These are phyloP conservation scores for Lepiota subincarnata DNA, from an alignment of 768 basidiomycete species.

Conservation along the genomic window DNA sequence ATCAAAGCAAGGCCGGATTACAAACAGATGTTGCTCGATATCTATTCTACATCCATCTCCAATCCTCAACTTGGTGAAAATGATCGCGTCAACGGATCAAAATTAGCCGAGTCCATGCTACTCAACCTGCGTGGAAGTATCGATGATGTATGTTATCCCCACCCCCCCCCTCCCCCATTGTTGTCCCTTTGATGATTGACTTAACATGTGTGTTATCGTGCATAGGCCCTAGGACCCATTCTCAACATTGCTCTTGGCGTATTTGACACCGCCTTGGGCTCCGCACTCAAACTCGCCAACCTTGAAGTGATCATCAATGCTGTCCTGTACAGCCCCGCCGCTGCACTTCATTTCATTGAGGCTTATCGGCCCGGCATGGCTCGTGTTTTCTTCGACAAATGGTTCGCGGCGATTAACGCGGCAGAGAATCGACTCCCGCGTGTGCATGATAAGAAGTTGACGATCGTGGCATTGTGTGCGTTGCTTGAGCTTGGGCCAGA, in stretches of 20 bases:
- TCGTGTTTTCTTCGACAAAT: slow-evolving; percentile 76
- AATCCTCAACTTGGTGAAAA: slow-evolving; percentile 74
- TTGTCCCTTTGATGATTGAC: not conserved
- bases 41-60: slow-evolving; percentile 72
- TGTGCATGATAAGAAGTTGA: slow-evolving; percentile 88
- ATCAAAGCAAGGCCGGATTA: slow-evolving; percentile 75
- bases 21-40: slow-evolving; percentile 75
- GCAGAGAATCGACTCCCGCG: slow-evolving; percentile 61
- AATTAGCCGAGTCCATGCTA: slow-evolving; percentile 77
- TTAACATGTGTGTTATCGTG: slow-evolving; percentile 3
- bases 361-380: slow-evolving; percentile 51
- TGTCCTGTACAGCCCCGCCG: slow-evolving; percentile 78
- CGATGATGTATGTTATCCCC: slow-evolving; percentile 60
- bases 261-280: slow-evolving; percentile 59
- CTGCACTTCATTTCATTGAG: slow-evolving; percentile 75
- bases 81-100: slow-evolving; percentile 81
- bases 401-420: slow-evolving; percentile 75
- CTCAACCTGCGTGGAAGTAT: slow-evolving; percentile 74
- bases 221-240: slow-evolving; percentile 61
- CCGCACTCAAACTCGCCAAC: slow-evolving; percentile 67
- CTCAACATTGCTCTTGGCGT: slow-evolving; percentile 57
- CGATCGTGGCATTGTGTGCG: slow-evolving; percentile 70
- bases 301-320: slow-evolving; percentile 81
- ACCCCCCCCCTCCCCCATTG: not conserved
- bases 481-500: slow-evolving; percentile 66